phyloP scores from a whole-genome alignment of 1,284 basidiomycete species.

The Apiotrichum sp. region DNA sequence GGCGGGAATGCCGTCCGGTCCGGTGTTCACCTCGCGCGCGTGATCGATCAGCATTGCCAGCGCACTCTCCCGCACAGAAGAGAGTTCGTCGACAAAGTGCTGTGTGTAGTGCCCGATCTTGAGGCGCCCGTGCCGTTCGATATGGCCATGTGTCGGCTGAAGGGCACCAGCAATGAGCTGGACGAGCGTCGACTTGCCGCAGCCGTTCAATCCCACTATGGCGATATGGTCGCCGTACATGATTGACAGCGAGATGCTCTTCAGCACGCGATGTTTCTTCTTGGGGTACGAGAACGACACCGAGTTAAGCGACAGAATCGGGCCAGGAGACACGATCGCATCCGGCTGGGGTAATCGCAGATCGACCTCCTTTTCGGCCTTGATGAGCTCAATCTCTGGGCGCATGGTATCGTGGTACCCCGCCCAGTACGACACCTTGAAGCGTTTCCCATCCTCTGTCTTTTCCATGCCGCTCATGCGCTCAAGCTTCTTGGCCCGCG shows the following conservation, averaged over 20 bases:
- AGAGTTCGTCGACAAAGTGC: conserved; percentile 42
- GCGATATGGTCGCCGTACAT: conserved; percentile 56
- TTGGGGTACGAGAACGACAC: conserved; percentile 51
- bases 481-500: conserved; percentile 59
- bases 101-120: conserved; percentile 53
- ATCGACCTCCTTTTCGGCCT: conserved; percentile 51
- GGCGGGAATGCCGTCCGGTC: neutral
- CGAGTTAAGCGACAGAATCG: conserved; percentile 53
- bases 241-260: conserved; percentile 56
- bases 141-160: conserved; percentile 53
- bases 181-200: conserved; percentile 60
- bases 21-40: neutral
- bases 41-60: conserved; percentile 2
- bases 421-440: conserved; percentile 57
- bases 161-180: conserved; percentile 55
- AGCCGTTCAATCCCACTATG: conserved; percentile 55
- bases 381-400: conserved; percentile 53
- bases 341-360: conserved; percentile 52
- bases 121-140: conserved; percentile 56
- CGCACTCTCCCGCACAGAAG: conserved; percentile 47
- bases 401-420: conserved; percentile 53
- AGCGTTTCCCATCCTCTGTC: conserved; percentile 51
- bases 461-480: conserved; percentile 57
- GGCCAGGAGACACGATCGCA: conserved; percentile 53
- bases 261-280: conserved; percentile 47